Evolutionary conservation across 2,329 filamentous ascomycete genomes (phyloP), one percentile per base, ranked within the genome.

Genomic region (Arachnomyces sp.): DNA sequence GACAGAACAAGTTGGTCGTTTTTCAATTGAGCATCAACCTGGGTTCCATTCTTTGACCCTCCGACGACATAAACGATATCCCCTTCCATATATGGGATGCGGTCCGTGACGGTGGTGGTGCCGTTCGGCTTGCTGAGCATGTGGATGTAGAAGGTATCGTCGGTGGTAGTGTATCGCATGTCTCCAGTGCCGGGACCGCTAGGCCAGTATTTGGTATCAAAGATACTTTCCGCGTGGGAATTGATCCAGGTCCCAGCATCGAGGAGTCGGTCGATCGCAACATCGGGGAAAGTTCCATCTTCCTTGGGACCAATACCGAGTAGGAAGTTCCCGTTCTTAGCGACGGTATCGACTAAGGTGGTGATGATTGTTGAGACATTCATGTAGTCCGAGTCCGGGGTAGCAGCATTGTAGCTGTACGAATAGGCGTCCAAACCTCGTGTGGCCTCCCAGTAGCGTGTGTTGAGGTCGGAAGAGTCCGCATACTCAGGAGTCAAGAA

Each of bases 261-360:
- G 9, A 28, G n/a, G 1, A 44, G 34, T 9, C 39, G 36, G 13
- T 42, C 25, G 6, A 30, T 16, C 37, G 40, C 42, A 15, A 36
- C 34, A 3, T 43, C 25, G 0, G 37, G 29, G 28, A 45, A 37
- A 15, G 36, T 44, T 25, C 46, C 38, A 16, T 48, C 39, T 72
- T 71, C 47, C 39, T 47, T 50, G 3, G 51, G 52, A 3, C 50
- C 55, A 1, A 58, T 38, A 28, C 57, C 54, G 1, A 58, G 49
- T 3, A 57, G 37, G 37, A 57, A 53, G n/a, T 57, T 57, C 2
- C 54, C 54, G 18, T 57, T 57, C 45, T 58, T 57, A 33, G 47
- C 49, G 13, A 57, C 52, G 21, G 57, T 55, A 21, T 58, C 54
- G 7, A 58, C 42, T 12, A 57, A 44, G 29, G 40, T 47, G 3